Evolutionary conservation across 768 basidiomycete species (phyloP), one percentile per base, ranked within the genome.

Genomic region (Lentinula sp.): DNA sequence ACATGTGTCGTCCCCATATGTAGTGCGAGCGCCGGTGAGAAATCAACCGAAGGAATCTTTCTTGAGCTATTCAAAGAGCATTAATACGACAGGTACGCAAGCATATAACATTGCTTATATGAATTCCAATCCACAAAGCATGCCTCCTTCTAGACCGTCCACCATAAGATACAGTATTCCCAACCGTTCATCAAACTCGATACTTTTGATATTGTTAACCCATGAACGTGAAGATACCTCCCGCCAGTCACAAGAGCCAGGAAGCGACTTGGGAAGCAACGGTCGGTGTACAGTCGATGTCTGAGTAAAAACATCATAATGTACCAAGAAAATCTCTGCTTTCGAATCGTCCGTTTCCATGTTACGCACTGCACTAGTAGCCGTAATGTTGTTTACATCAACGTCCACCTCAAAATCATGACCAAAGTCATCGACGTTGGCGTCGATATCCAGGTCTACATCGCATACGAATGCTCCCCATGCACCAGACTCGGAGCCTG

Each of bases 341-440:
- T 39, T 40, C 39, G 37, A 32, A 28, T 16, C 52, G n/a, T 7
- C 7, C n/a, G 34, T 9, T 11, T 39, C 28, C 7, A 21, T 32
- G 32, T 15, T 32, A 16, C 15, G 28, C 28, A 7, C 50, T 32
- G 23, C 23, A 52, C 9, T 28, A 9, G 23, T 21, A 52, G 50
- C 23, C 6, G 28, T n/a, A 18, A 35, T 16, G 16, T n/a, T 28
- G 52, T 3, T 28, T 2, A 55, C 39, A 18, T 32, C 54, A 40
- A 55, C 54, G 18, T 55, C 54, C 16, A 55, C 39, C 39, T 55
- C 54, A 8, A 55, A 55, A 40, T 55, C 54, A 23, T 55, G 54
- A 15, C 37, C 54, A n/a, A 53, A 15, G 34, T 16, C 15, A 8
- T n/a, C 18, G 5, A 11, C 7, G 9, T 23, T 11, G 7, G 5